Evolutionary conservation across 1,139 yeast genomes (phyloP).

Genomic region (Debaryomyces sp.): DNA sequence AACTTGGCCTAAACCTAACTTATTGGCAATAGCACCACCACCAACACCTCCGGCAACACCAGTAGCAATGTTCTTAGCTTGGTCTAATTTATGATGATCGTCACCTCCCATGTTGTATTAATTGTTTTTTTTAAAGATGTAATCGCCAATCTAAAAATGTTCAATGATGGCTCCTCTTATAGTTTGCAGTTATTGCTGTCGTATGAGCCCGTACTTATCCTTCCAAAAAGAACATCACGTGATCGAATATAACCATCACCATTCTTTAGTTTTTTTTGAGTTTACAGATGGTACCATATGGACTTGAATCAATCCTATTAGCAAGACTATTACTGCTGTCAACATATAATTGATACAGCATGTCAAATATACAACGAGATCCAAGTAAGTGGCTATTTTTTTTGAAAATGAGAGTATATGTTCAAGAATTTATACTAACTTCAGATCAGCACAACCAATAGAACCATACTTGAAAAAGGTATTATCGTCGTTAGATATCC

Average conservation of each 20-base stretch:
- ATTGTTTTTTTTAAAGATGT: background rate
- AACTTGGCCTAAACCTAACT: slow-evolving; percentile 28
- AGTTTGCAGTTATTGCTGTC: slow-evolving; percentile 3
- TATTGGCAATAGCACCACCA: slow-evolving; percentile 22
- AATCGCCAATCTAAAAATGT: background rate
- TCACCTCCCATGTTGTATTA: slow-evolving; percentile 13
- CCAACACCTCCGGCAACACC: slow-evolving; percentile 25
- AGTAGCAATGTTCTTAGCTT: slow-evolving; percentile 21
- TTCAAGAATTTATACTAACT: background rate
- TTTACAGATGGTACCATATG: background rate
- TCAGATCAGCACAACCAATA: slow-evolving; percentile 41
- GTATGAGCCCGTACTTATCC: background rate
- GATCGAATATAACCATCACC: background rate
- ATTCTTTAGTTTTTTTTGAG: background rate
- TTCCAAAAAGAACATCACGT: background rate
- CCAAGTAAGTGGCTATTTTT: slow-evolving; percentile 26
- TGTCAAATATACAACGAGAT: slow-evolving; percentile 21
- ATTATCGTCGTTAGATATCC: slow-evolving; percentile 41
- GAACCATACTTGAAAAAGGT: slow-evolving; percentile 48
- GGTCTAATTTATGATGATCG: slow-evolving; percentile 15
- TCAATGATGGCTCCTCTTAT: background rate
- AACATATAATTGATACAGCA: background rate
- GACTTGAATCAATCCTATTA: background rate
- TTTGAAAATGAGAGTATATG: background rate
- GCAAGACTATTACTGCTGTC: background rate